Percentiles rank a stretch among this genome's conserved stretches.
Evolutionary conservation across 768 basidiomycete species (phyloP).

Genomic region (Mycena sanguinolenta): DNA sequence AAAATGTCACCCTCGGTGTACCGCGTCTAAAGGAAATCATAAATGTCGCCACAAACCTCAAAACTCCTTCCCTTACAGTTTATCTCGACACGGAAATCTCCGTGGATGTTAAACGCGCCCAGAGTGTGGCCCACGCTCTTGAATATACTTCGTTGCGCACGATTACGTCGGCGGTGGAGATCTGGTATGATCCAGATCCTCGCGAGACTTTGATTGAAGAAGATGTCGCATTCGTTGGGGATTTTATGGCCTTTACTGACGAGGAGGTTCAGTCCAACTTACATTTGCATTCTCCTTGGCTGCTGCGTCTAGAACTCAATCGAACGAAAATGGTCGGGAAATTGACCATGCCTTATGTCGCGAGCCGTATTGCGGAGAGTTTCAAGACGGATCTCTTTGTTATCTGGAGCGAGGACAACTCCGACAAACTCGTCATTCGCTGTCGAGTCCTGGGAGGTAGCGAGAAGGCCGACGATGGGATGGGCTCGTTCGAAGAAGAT

Average conservation of each 20-base stretch:
- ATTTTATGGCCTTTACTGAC: conserved; percentile 99
- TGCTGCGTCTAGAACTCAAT: conserved; percentile 96
- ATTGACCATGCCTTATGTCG: conserved; percentile 94
- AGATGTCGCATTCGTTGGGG: conserved; percentile 95
- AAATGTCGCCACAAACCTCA: conserved; percentile 98
- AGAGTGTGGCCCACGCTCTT: conserved; percentile 92
- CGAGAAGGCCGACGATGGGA: conserved; percentile 88
- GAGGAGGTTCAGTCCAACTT: conserved; percentile 94
- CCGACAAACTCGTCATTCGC: conserved; percentile 96
- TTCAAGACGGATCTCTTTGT: conserved; percentile 98
- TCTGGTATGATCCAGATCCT: conserved; percentile 97
- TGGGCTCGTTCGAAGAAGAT: conserved; percentile 88
- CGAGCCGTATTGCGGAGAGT: conserved; percentile 91
- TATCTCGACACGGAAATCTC: conserved; percentile 85
- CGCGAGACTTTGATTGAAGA: conserved; percentile 95
- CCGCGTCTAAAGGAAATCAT: conserved; percentile 99
- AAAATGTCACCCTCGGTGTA: conserved; percentile 99
- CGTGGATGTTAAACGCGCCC: conserved; percentile 72
- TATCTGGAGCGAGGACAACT: conserved; percentile 99
- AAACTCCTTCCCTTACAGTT: conserved; percentile 96
- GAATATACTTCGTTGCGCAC: conserved; percentile 95
- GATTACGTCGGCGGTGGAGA: conserved; percentile 94
- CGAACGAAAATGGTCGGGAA: conserved; percentile 98
- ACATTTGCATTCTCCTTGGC: conserved; percentile 95
- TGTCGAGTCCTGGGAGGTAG: conserved; percentile 90